Base-by-base conservation (phyloP, 805 yeast genomes). In the Spathaspora gorwiae region DNA sequence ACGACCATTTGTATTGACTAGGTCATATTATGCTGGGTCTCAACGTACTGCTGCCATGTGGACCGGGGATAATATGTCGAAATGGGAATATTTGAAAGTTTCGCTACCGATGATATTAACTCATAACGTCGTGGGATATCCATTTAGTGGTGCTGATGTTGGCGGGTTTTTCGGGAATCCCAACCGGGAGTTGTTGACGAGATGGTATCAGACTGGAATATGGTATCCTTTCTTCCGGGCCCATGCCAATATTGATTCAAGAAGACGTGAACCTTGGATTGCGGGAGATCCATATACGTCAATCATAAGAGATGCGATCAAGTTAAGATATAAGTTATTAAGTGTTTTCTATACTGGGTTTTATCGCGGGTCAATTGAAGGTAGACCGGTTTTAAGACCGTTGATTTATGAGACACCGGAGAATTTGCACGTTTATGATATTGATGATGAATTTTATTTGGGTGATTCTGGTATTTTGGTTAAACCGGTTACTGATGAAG, bases 141-240 rank as follows among this genome's bases (percentile, higher is more conserved):
- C 97, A 29, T 92, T 90, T 66, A 77, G 86, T 6, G 99, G 99
- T 7, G 92, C 97, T 7, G 99, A 94, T 68, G 92, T 94, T 39
- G 98, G 97, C 31, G 99, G 99, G 0, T 94, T 94, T 60, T 90
- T 90, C 59, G 96, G 95, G 3, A 78, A 94, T 60, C 98, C 99
- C 0, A 69, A 81, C 0, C 73, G 78, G 32, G 98, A 94, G 57
- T 66, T 94, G 48, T 70, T 88, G 47, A 78, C 87, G 0, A 76
- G 99, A 57, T 94, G 99, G 99, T 92, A 90, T 61, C 99, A 94
- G 63, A 76, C 95, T 2, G 99, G 97, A 47, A 79, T 87, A 27
- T 92, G 95, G 84, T 90, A 92, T 65, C 99, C 99, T 32, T 94
- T 94, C 57, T 92, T 94, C 71, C 75, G 99, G 57, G 97, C 84